Conservation (phyloP, 768 basidiomycete species). For the Kwoniella shandongensis region DNA sequence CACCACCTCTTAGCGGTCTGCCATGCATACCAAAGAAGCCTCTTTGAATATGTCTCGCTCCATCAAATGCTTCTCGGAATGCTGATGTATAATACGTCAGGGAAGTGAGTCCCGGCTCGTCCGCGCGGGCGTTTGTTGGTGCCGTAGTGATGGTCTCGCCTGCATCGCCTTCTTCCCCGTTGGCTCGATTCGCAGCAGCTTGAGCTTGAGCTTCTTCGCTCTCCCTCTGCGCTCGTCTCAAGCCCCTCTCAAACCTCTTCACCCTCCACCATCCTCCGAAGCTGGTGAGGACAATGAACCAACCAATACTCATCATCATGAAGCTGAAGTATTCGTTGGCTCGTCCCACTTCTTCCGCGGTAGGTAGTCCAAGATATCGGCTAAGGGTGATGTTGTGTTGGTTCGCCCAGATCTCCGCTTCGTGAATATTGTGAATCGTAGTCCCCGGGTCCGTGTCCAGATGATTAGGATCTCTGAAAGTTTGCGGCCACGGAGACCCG, state of each 20-base stretch:
- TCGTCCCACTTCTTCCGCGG: constrained; percentile 47
- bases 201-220: constrained; percentile 39
- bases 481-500: constrained; percentile 37
- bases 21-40: constrained; percentile 45
- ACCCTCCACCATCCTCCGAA: constrained; percentile 64
- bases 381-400: constrained; percentile 48
- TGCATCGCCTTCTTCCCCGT: constrained; percentile 22
- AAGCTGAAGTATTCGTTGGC: constrained; percentile 88
- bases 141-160: constrained; percentile 13
- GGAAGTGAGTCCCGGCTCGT: constrained; percentile 17
- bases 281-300: constrained; percentile 87
- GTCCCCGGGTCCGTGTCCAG: constrained; percentile 28
- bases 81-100: constrained; percentile 34
- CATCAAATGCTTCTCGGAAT: constrained; percentile 28
- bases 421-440: constrained; percentile 39
- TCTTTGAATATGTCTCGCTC: constrained; percentile 35
- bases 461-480: constrained; percentile 23
- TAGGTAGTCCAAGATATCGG: constrained; percentile 41
- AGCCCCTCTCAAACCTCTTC: constrained; percentile 47
- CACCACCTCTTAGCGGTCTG: constrained; percentile 16
- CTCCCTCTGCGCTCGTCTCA: constrained; percentile 37
- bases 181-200: constrained; percentile 22
- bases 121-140: not conserved
- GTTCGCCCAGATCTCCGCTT: constrained; percentile 37
- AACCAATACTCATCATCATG: constrained; percentile 82